Conservation (phyloP, 192 early-diverging fungal species). For the Allomyces macrogynus region DNA sequence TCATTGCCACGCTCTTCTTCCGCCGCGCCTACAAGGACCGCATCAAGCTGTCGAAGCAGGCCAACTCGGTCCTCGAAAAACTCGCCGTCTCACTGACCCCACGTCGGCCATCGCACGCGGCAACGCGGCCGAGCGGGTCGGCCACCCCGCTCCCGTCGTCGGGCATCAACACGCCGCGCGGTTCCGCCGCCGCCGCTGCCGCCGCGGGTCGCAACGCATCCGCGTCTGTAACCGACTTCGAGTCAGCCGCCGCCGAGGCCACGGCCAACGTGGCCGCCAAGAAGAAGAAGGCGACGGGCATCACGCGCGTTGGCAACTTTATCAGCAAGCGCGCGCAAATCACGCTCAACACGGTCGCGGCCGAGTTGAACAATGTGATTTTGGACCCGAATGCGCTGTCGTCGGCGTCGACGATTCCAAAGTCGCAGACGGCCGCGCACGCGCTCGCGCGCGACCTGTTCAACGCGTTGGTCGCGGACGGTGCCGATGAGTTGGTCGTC, state of each 20-base stretch:
- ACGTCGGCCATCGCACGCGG: no score
- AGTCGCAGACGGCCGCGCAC: neutral
- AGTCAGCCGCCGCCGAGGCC: neutral
- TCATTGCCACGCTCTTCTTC: slow-evolving; percentile 43
- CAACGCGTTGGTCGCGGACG: neutral
- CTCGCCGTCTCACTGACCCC: neutral
- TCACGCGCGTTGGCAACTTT: neutral
- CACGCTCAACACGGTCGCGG: neutral
- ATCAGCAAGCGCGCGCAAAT: neutral
- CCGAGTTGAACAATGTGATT: neutral
- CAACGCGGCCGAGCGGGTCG: no score
- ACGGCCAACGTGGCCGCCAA: neutral
- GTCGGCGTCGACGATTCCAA: neutral
- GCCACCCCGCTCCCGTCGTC: neutral
- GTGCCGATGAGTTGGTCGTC: neutral
- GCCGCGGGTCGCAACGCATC: neutral
- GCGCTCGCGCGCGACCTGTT: neutral
- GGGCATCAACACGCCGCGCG: neutral
- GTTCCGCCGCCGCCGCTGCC: neutral
- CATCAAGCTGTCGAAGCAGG: slow-evolving; percentile 13
- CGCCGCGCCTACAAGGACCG: slow-evolving; percentile 43
- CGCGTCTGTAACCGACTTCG: neutral
- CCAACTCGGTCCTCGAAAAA: neutral
- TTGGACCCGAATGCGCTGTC: neutral
- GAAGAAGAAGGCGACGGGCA: neutral